Evolutionary conservation across 495 filamentous ascomycete species (phyloP).

Genomic region (Aspergillus kassunensis): DNA sequence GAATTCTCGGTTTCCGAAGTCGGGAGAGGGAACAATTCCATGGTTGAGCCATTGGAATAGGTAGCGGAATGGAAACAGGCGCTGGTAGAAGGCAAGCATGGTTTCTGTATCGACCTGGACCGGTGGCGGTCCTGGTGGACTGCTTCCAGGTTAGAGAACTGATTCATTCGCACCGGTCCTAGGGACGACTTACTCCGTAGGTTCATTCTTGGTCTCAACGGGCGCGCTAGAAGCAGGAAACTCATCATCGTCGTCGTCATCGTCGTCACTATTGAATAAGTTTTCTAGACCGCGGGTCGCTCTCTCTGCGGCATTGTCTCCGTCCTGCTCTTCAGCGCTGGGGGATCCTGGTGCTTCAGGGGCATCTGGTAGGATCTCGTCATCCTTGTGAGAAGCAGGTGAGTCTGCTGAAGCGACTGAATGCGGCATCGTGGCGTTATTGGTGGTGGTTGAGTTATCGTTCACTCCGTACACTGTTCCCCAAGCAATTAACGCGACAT

Average conservation of each 20-base stretch:
- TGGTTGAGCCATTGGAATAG: conserved; percentile 99
- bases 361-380: conserved; percentile 41
- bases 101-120: conserved; percentile 67
- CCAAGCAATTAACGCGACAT: conserved; percentile 25
- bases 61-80: conserved; percentile 90
- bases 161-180: neutral
- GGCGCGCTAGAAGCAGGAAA: conserved; percentile 57
- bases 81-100: conserved; percentile 89
- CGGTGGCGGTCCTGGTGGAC: conserved; percentile 23
- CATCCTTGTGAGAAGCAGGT: conserved; percentile 24
- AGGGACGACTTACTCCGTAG: conserved; percentile 33
- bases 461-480: neutral
- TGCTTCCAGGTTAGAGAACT: conserved; percentile 13
- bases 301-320: conserved; percentile 25
- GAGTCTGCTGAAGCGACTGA: conserved; percentile 40
- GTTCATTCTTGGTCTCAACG: conserved; percentile 39
- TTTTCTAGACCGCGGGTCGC: conserved; percentile 60
- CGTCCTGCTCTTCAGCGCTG: conserved; percentile 19
- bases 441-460: neutral
- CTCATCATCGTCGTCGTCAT: conserved; percentile 74
- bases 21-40: conserved; percentile 73
- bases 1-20: conserved; percentile 93
- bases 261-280: conserved; percentile 72
- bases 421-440: conserved; percentile 46
- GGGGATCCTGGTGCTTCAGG: conserved; percentile 18